Base-by-base conservation (phyloP, 208 protist species). In the Endotrypanum monterogeii region DNA sequence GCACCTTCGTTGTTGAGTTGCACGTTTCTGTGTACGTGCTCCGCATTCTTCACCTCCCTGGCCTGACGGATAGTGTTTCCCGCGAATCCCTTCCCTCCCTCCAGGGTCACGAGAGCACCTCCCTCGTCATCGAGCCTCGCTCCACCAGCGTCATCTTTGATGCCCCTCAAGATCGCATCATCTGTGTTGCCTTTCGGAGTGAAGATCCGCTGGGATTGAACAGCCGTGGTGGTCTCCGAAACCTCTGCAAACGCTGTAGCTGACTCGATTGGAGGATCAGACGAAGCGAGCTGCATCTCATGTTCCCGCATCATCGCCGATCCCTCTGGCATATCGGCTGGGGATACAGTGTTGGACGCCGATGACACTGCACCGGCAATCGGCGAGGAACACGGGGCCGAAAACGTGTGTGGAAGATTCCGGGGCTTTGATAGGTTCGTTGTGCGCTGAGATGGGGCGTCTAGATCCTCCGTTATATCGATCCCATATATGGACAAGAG, bases 361-460 rank as follows among this genome's bases (percentile, higher is more conserved):
- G 39, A 2, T 16, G 7, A 37, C n/a, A 44, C 16, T 1, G 63
- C 46, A 48, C 44, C 44, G 25, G 28, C n/a, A 32, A 39, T 18
- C 44, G 44, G 44, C 23, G 46, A 48, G 11, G 46, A 48, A 44
- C 44, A 68, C 3, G 63, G 25, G 18, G n/a, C 14, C 14, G 23
- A 37, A 16, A 32, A 54, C 30, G 41, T 3, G 25, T 25, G 44
- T 35, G 12, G 50, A 46, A 25, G 12, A 46, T 28, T 6, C 25
- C 1, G 61, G 3, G 55, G 18, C 11, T 30, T n/a, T 23, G 51
- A 39, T 54, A 32, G 14, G 4, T 37, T 16, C 14, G 20, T 20
- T 28, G 39, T 54, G 51, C 50, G 41, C 37, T 54, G 65, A 9
- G 74, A 67, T 16, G 74, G 60, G 7, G 74, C 37, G 56, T 73